Conservation (phyloP, 805 yeast species). For the Kodamaea restingae region DNA sequence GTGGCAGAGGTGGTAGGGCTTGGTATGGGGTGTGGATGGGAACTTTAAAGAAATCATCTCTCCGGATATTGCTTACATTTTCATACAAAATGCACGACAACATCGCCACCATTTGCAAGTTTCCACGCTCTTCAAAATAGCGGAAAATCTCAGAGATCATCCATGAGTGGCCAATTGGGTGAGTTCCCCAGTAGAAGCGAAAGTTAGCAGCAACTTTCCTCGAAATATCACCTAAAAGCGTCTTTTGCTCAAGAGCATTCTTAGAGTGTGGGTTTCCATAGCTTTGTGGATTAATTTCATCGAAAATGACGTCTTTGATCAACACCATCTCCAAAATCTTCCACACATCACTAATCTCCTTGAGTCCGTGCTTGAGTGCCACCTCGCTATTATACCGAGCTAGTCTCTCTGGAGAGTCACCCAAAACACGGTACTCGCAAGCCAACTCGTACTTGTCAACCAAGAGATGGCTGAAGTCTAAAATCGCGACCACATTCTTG, state of each 20-base stretch:
- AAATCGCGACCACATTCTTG: constrained; percentile 54
- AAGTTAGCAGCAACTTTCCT: constrained; percentile 9
- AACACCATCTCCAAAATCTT: constrained; percentile 48
- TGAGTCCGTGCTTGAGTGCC: constrained; percentile 58
- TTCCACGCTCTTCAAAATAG: constrained; percentile 60
- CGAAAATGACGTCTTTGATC: constrained; percentile 35
- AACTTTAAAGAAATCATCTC: constrained; percentile 24
- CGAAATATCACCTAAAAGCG: constrained; percentile 9
- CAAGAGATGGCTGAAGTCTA: constrained; percentile 64
- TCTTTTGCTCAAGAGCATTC: constrained; percentile 10
- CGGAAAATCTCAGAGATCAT: constrained; percentile 56
- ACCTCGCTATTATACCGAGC: constrained; percentile 69
- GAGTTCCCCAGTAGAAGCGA: constrained; percentile 70
- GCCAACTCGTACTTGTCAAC: constrained; percentile 76
- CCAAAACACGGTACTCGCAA: constrained; percentile 58
- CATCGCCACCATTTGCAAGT: constrained; percentile 90
- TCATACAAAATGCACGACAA: constrained; percentile 67
- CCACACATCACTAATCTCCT: constrained; percentile 75
- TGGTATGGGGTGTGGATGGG: constrained; percentile 49
- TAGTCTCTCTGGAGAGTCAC: constrained; percentile 58
- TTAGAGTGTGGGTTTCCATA: constrained; percentile 7
- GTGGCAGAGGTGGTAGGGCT: constrained; percentile 29
- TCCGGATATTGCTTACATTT: constrained; percentile 23
- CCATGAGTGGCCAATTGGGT: constrained; percentile 72
- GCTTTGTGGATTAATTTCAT: constrained; percentile 14